Conservation (phyloP, 257 asterid species). For the Nicotiana benthamiana region DNA sequence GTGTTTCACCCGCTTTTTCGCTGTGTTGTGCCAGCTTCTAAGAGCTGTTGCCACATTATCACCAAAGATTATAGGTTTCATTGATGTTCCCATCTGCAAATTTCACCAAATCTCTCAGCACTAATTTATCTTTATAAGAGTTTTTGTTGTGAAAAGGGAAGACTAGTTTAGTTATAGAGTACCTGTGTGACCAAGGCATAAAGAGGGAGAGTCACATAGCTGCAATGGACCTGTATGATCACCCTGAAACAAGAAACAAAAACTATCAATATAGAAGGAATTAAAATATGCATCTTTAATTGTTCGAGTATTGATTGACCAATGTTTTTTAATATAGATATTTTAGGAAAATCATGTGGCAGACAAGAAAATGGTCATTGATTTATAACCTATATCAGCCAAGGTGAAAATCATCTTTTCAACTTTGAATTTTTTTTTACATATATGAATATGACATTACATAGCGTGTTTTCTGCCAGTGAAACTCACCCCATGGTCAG, state of each 20-base stretch:
- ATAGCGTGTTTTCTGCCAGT: background rate
- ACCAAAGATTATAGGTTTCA: constrained; percentile 12
- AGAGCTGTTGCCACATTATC: constrained; percentile 12
- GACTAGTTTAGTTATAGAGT: background rate
- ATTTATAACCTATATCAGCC: too few species aligned
- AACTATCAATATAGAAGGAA: background rate
- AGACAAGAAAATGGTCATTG: background rate
- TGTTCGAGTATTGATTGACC: background rate
- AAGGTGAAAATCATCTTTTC: too few species aligned
- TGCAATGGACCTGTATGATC: constrained; percentile 10
- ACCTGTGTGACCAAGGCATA: constrained; percentile 18
- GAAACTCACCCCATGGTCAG: constrained; percentile 18
- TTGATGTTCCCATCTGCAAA: constrained; percentile 15
- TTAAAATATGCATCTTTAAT: background rate
- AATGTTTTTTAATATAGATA: too few species aligned
- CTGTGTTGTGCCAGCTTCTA: constrained; percentile 8
- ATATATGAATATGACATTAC: background rate
- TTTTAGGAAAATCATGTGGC: background rate
- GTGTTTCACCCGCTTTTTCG: background rate
- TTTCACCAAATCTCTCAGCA: background rate
- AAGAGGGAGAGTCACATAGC: constrained; percentile 17
- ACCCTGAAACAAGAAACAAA: constrained; percentile 1
- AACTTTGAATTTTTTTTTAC: too few species aligned
- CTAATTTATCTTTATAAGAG: background rate
- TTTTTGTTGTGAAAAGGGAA: background rate